Conservation (phyloP, 75 land plant species). For the Cupressus sempervirens region DNA sequence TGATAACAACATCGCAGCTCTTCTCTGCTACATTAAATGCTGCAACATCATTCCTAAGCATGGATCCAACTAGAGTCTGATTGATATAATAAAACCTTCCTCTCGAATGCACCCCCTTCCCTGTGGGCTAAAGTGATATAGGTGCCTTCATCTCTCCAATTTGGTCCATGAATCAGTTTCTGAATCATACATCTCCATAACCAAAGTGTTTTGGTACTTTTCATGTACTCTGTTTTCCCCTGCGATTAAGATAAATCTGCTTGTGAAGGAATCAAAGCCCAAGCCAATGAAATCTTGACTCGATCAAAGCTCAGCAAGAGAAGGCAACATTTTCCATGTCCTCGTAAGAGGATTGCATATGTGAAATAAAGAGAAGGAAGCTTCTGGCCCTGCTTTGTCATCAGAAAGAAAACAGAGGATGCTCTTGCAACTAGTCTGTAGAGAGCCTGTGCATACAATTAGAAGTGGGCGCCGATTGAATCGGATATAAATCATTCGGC, state of each 20-base stretch:
- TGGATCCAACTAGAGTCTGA: not conserved
- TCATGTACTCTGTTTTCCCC: not conserved
- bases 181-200: not conserved
- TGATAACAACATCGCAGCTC: not conserved
- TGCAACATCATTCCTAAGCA: not conserved
- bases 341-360: constrained; percentile 24
- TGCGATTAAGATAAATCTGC: not conserved
- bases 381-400: constrained; percentile 2
- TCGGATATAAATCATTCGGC: not conserved
- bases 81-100: not conserved
- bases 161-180: not conserved
- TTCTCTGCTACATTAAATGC: not conserved
- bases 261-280: not conserved
- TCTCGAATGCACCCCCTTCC: not conserved
- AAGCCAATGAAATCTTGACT: not conserved
- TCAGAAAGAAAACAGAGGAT: not conserved
- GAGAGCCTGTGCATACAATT: not conserved
- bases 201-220: not conserved
- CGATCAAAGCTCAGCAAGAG: not conserved
- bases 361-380: constrained; percentile 8
- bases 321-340: constrained; percentile 20
- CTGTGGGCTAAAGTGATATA: not conserved
- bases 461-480: not conserved
- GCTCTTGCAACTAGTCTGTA: not conserved
- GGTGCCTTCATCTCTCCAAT: not conserved